Base-by-base conservation (phyloP, 768 basidiomycete genomes). In the Xerocomellus chrysenteron region DNA sequence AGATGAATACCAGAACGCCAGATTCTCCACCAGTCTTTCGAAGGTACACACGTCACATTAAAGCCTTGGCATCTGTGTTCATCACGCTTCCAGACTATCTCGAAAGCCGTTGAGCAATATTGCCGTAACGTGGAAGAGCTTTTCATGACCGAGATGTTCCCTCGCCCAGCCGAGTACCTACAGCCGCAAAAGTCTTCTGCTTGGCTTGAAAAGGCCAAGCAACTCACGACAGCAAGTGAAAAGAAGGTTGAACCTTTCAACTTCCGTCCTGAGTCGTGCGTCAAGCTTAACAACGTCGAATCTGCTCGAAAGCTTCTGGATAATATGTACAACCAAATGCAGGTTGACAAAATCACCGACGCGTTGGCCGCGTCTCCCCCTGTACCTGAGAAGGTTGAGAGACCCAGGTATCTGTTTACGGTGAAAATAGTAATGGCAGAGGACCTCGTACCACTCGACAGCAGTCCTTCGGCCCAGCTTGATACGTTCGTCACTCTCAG, bases 211-310 rank as follows among this genome's bases (percentile, higher is more conserved):
- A 92, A 86, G 64, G 92, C 92, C 5, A 84, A 86, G 59, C 84
- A 86, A 63, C 83, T 95, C 2, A 79, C 92, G 11, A 78, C 80
- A 5, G 76, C 83, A 47, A 87, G 87, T 44, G 95, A 98, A 72
- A 94, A 92, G 79, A 95, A 90, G 71, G 81, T 95, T 43, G 93
- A 94, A 64, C 91, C 94, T 1, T 99, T 95, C 79, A 92, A 94
- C 65, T 98, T 99, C 77, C 86, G 82, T 48, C 82, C 94, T 0
- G 85, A 96, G 75, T 94, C 93, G 0, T 98, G 95, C 66, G 92
- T 99, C 69, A 98, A 98, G 77, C 81, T 98, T 49, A 99, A 99
- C 78, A 98, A 98, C 71, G 86, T 98, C 60, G 94, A 95, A 64
- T 89, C 92, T 12, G 94, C 95, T 2, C 85, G 94, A 32, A 85